Base-by-base conservation (phyloP, 495 filamentous ascomycete species). In the Aspergillus indologenus region DNA sequence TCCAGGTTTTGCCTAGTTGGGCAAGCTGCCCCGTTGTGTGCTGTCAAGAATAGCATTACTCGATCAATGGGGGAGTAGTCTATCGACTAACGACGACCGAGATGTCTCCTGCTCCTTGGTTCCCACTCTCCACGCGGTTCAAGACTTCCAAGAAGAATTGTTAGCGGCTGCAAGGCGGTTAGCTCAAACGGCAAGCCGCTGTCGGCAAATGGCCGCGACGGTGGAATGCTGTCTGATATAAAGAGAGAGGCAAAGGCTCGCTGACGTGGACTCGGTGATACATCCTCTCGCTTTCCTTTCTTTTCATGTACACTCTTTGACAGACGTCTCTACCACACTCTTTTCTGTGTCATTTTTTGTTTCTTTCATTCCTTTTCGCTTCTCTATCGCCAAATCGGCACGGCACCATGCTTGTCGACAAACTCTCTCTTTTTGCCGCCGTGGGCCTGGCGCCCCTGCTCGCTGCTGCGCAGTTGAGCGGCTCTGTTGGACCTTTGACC, bases 401-500 rank as follows among this genome's bases (percentile, higher is more conserved):
- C 23, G 31, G 23, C 23, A 51, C 48, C 24, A 51, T 51, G 48
- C 45, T 20, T 23, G 23, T 51, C 48, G 48, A 11, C 24, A 51
- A 51, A 34, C 31, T 44, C 24, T 56, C 58, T 40, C 45, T 65
- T 24, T 47, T 73, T 29, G 63, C 67, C 59, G 53, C 69, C 34
- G 58, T 53, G 21, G 57, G 70, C 64, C 68, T 71, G 65, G 68
- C 62, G 62, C 70, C 70, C 62, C 62, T 68, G 56, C 59, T 73
- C 14, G 65, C 65, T 59, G 57, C 56, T 18, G 79, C 77, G 34
- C 71, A 77, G 60, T 69, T 77, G 17, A 74, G 75, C 1, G 75
- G 75, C 22, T 63, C 61, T 4, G 74, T 80, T n/a, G 79, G 76
- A 17, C 77, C 76, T 22, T 66, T 70, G 26, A 80, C 79, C 20